Evolutionary conservation across 2,329 filamentous ascomycete species (phyloP).

Genomic region (Diaporthe vaccinii): DNA sequence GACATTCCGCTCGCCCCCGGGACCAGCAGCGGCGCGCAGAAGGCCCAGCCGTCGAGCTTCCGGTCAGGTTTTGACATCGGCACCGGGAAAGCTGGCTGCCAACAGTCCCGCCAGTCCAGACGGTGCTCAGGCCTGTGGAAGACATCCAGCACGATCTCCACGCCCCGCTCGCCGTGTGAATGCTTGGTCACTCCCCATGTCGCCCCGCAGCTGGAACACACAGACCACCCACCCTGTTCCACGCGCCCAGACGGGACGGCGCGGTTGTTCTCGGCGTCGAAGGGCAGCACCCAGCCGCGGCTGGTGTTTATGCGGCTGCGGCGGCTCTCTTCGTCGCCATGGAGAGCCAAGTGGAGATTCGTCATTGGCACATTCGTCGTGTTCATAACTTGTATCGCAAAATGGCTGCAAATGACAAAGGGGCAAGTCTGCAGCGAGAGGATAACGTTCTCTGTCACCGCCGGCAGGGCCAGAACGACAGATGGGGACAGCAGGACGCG

Average conservation of each 20-base stretch:
- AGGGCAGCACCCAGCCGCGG: constrained; percentile 1
- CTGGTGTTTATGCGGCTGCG: not conserved
- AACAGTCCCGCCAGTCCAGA: not conserved
- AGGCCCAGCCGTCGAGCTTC: not conserved
- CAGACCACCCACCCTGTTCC: not conserved
- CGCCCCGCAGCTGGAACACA: not conserved
- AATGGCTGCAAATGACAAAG: not conserved
- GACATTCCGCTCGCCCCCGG: not conserved
- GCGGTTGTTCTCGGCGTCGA: not conserved
- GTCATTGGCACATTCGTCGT: not conserved
- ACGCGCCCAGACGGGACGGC: not conserved
- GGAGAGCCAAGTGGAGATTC: too few species aligned
- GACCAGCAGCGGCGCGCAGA: not conserved
- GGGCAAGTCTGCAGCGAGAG: not conserved
- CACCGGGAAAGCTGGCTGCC: not conserved
- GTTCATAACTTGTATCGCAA: not conserved
- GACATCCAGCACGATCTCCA: not conserved
- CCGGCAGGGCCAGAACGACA: not conserved
- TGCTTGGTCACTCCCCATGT: not conserved
- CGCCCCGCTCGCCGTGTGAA: not conserved
- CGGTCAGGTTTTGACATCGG: too few species aligned
- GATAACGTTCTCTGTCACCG: not conserved
- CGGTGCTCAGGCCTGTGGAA: not conserved
- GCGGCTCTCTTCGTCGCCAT: not conserved
- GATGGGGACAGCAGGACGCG: not conserved